These are phyloP conservation scores for Penicillium griseofulvum DNA, from an alignment of 2,329 filamentous ascomycete species.

Conservation along the genomic window DNA sequence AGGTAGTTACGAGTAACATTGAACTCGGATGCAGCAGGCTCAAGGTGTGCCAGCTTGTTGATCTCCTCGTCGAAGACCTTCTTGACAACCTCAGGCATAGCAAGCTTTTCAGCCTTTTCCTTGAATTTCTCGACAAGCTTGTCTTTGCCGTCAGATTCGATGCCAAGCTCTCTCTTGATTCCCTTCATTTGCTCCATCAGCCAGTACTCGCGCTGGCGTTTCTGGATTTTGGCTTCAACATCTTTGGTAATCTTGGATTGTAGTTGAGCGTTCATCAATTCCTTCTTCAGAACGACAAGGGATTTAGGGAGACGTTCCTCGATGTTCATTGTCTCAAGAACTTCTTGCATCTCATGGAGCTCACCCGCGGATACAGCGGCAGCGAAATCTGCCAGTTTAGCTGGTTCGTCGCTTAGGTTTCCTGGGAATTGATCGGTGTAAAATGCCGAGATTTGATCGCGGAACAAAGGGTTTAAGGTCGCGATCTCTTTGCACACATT, in stretches of 20 bases:
- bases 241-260: slow-evolving; percentile 98
- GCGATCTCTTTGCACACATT: slow-evolving; percentile 99
- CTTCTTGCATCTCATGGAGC: slow-evolving; percentile 86
- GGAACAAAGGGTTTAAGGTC: slow-evolving; percentile 87
- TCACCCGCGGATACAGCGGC: slow-evolving; percentile 95
- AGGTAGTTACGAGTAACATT: slow-evolving; percentile 98
- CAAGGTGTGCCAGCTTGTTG: slow-evolving; percentile 92
- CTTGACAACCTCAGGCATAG: slow-evolving; percentile 94
- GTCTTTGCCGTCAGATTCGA: slow-evolving; percentile 97
- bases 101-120: slow-evolving; percentile 87
- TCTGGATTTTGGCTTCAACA: slow-evolving; percentile 95
- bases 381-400: slow-evolving; percentile 93
- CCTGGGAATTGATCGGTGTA: slow-evolving; percentile 92
- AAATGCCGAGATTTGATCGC: slow-evolving; percentile 96
- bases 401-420: slow-evolving; percentile 91
- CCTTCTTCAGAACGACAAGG: slow-evolving; percentile 89
- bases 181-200: slow-evolving; percentile 99
- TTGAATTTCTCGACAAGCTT: slow-evolving; percentile 97
- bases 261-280: slow-evolving; percentile 95
- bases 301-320: slow-evolving; percentile 91
- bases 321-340: slow-evolving; percentile 82
- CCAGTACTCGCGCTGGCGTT: slow-evolving; percentile 96
- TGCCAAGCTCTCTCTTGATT: slow-evolving; percentile 88
- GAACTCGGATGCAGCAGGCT: slow-evolving; percentile 94
- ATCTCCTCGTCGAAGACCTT: slow-evolving; percentile 98